These are phyloP conservation scores for Cenchrus americanus DNA, from an alignment of 176 grass and related monocot species.

Conservation along the genomic window DNA sequence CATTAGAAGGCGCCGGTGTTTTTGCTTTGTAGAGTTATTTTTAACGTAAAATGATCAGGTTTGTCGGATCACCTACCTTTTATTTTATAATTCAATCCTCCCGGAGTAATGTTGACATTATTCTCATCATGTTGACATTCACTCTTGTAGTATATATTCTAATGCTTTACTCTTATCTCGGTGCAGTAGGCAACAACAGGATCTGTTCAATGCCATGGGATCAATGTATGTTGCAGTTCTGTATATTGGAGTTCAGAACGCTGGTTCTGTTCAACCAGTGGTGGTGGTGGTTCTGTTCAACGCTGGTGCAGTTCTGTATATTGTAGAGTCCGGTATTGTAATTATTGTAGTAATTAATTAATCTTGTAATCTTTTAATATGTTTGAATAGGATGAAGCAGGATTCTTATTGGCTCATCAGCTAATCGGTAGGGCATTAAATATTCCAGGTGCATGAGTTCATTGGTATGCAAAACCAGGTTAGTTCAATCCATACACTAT, in stretches of 20 bases:
- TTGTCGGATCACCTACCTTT: constrained; percentile 28
- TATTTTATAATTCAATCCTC: constrained; percentile 2
- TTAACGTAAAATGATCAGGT: constrained; percentile 88
- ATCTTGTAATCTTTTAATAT: constrained; percentile 25
- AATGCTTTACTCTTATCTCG: constrained; percentile 16
- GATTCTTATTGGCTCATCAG: constrained; percentile 67
- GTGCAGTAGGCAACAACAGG: constrained; percentile 55
- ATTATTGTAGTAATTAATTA: no score
- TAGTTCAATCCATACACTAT: constrained; percentile 35
- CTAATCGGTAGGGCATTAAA: constrained; percentile 72
- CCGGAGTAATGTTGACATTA: constrained; percentile 1
- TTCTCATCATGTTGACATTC: constrained; percentile 15
- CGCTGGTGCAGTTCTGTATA: no score
- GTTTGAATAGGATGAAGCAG: constrained; percentile 61
- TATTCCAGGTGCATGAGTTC: constrained; percentile 75
- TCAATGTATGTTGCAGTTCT: constrained; percentile 88
- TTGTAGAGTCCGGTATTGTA: no score
- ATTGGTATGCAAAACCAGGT: constrained; percentile 99
- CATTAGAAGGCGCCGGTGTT: constrained; percentile 87
- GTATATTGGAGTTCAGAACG: constrained; percentile 77
- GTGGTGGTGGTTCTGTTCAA: constrained; percentile 81
- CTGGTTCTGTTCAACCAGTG: constrained; percentile 78
- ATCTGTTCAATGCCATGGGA: constrained; percentile 88
- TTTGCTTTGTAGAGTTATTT: constrained; percentile 96
- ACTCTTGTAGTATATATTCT: constrained; percentile 35